A percentile compares a stretch with the other conserved stretches of the same genome.
phyloP scores from a whole-genome alignment of 306 rosid species.

The Citrullus mucosospermus region DNA sequence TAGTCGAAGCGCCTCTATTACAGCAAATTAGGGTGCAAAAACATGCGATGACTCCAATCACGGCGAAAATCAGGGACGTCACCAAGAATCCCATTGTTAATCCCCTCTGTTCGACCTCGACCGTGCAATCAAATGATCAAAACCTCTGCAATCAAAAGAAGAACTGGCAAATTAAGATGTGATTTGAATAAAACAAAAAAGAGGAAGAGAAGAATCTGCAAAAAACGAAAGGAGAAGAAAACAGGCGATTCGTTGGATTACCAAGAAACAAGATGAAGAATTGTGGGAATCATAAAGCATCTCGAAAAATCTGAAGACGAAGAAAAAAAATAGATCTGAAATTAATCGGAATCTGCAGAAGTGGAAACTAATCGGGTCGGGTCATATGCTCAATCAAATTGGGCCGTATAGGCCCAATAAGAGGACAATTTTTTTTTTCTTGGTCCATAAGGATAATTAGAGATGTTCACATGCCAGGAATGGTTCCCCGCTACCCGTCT shows the following conservation, averaged over 20 bases:
- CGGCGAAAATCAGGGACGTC: conserved; percentile 54
- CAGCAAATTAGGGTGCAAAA: conserved; percentile 73
- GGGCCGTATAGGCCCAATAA: background rate
- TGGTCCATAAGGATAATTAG: too few relatives aligned
- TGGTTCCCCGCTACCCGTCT: too few relatives aligned
- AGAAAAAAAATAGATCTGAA: background rate
- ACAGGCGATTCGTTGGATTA: background rate
- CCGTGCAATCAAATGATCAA: conserved; percentile 5
- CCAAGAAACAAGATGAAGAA: conserved; percentile 1
- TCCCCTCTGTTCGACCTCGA: conserved; percentile 29
- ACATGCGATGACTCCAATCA: conserved; percentile 62
- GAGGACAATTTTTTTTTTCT: too few relatives aligned
- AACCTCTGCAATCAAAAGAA: conserved; percentile 18
- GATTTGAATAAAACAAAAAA: background rate
- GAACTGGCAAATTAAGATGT: background rate
- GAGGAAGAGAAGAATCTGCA: background rate
- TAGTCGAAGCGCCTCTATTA: conserved; percentile 68
- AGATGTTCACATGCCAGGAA: too few relatives aligned
- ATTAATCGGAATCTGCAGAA: background rate
- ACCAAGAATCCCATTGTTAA: conserved; percentile 67
- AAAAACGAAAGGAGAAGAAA: background rate
- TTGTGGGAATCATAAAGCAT: background rate
- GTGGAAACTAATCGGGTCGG: background rate
- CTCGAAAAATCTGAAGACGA: background rate
- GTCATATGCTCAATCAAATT: background rate